A percentile compares a stretch with the other conserved stretches of the same genome.
phyloP scores from a whole-genome alignment of 805 yeast species.

The Pichia heedii region DNA sequence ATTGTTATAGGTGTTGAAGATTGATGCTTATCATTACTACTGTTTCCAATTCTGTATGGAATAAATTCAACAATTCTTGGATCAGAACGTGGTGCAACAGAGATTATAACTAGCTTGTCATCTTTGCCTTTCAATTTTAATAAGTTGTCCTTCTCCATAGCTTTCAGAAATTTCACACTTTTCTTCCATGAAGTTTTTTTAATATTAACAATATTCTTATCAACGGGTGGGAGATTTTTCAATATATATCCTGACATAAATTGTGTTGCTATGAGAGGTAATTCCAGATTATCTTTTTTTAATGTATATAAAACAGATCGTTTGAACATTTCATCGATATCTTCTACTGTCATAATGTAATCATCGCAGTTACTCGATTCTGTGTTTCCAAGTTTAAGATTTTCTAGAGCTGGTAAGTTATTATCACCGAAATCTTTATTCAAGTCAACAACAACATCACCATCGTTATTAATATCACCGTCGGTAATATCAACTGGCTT shows the following conservation, averaged over 20 bases:
- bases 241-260: constrained; percentile 66
- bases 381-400: constrained; percentile 6
- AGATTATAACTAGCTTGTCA: constrained; percentile 60
- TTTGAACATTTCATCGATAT: constrained; percentile 65
- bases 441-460: neutral
- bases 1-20: constrained; percentile 6
- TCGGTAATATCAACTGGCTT: neutral
- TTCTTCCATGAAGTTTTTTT: constrained; percentile 88
- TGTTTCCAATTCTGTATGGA: constrained; percentile 42
- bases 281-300: constrained; percentile 42
- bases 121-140: constrained; percentile 74
- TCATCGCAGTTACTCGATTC: constrained; percentile 22
- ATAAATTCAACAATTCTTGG: constrained; percentile 49
- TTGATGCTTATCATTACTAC: neutral
- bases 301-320: constrained; percentile 66
- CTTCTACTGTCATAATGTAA: constrained; percentile 42
- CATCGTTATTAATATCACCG: neutral
- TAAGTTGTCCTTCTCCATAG: constrained; percentile 70
- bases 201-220: constrained; percentile 42
- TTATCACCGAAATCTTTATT: no score
- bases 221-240: constrained; percentile 66
- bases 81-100: constrained; percentile 38
- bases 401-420: neutral
- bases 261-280: constrained; percentile 66
- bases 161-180: constrained; percentile 73